phyloP scores from a whole-genome alignment of 805 yeast species.

The Teunomyces lycoperdinae region DNA sequence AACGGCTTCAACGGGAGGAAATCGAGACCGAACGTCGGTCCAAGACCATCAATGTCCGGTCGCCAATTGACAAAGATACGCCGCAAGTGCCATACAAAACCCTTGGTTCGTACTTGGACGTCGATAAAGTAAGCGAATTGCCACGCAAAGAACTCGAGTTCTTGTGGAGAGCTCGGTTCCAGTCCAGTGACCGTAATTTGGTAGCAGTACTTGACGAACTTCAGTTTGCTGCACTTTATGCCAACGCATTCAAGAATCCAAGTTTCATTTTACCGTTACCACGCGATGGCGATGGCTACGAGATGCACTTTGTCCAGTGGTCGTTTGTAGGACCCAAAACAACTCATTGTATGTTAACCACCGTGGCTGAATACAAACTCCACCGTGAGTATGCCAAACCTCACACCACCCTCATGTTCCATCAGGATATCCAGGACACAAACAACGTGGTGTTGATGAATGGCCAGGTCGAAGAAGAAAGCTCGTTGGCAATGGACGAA shows the following conservation, averaged over 20 bases:
- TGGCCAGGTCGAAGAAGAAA: slow-evolving; percentile 74
- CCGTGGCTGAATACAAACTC: slow-evolving; percentile 86
- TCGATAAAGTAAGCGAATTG: slow-evolving; percentile 59
- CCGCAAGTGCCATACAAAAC: slow-evolving; percentile 62
- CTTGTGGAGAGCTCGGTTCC: slow-evolving; percentile 88
- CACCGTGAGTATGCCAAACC: slow-evolving; percentile 93
- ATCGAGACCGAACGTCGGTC: slow-evolving; percentile 19
- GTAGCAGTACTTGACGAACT: slow-evolving; percentile 60
- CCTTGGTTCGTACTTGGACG: slow-evolving; percentile 65
- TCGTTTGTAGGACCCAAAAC: slow-evolving; percentile 79
- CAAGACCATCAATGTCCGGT: slow-evolving; percentile 30
- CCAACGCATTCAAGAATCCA: slow-evolving; percentile 71
- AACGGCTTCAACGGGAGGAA: slow-evolving; percentile 36
- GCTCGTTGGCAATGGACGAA: slow-evolving; percentile 64
- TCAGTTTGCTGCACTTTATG: slow-evolving; percentile 61
- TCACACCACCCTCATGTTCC: slow-evolving; percentile 87
- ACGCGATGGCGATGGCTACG: slow-evolving; percentile 55
- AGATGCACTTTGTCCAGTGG: slow-evolving; percentile 95
- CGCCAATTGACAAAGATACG: slow-evolving; percentile 33
- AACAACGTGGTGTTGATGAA: slow-evolving; percentile 78
- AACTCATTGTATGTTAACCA: slow-evolving; percentile 84
- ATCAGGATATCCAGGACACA: slow-evolving; percentile 63
- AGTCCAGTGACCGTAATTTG: slow-evolving; percentile 53
- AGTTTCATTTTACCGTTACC: slow-evolving; percentile 90
- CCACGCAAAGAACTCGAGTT: slow-evolving; percentile 64